Evolutionary conservation across 1,139 yeast species (phyloP), one percentile per base, ranked within the genome.

Genomic region (Debaryomycetaceae sp.): DNA sequence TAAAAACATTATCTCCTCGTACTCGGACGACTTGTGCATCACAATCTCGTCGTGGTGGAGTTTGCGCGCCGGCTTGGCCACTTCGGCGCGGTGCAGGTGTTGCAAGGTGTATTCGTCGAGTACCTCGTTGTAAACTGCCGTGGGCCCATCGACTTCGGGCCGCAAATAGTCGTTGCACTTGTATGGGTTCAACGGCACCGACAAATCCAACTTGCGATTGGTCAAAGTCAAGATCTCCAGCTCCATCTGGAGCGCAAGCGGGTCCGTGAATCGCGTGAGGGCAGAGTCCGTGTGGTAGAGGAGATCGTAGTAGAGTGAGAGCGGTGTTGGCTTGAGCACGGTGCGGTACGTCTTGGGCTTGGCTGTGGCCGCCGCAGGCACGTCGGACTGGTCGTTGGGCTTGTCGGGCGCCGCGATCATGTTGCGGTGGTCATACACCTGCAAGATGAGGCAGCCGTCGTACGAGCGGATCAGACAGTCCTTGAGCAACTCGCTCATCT

Each of bases 361-460:
- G 8, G 43, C 30, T 2, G 37, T 23, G 10, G 33, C 19, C 12
- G 38, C 18, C 3, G 38, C 20, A 16, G 36, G 15, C 11, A 37
- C 27, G 10, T n/a, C n/a, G n/a, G n/a, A n/a, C n/a, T n/a, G n/a
- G n/a, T n/a, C 5, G 20, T 11, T 19, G 21, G 21, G 9, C 21
- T 19, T 19, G 21, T 11, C 21, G 9, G 11, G 11, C 12, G 21
- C 6, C 24, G 16, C 13, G 10, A 25, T 15, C 33, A 24, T 22
- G n/a, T 18, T 25, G 15, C 36, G 18, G 53, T 88, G 95, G 52
- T 91, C 98, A 41, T 74, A 75, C 12, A 91, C 82, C 47, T 85
- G 86, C 31, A 91, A 56, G 13, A 91, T 84, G 25, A 89, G 63
- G 49, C 95, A 85, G 0, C 97, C 96, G 53, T 89, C 96, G 51